A percentile compares a stretch with the other conserved stretches of the same genome.
Conservation (phyloP, 75 land plant species). For the Selaginella moellendorffii region DNA sequence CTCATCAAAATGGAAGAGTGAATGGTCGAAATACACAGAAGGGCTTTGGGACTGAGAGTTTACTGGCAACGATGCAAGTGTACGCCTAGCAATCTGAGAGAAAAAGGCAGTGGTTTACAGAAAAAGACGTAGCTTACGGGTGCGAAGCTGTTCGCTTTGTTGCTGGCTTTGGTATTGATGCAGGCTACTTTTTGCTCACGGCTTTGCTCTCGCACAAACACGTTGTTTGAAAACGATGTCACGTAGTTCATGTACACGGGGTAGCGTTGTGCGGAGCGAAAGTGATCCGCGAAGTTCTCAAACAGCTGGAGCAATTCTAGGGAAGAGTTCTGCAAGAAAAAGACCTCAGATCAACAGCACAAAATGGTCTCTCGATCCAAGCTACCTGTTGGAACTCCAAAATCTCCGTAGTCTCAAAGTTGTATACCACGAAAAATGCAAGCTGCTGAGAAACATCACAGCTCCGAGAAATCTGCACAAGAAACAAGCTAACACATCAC, state of each 20-base stretch:
- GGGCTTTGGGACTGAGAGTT: conserved; percentile 86
- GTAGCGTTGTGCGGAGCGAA: conserved; percentile 38
- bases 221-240: conserved; percentile 75
- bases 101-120: too few species aligned
- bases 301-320: conserved; percentile 61
- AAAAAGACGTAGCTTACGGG: conserved; percentile 51
- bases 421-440: conserved; percentile 83
- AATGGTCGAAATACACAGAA: conserved; percentile 87
- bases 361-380: neutral
- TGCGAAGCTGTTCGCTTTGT: conserved; percentile 41
- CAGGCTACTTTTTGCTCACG: conserved; percentile 29
- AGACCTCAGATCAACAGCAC: conserved; percentile 8
- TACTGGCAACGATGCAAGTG: conserved; percentile 50
- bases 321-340: conserved; percentile 50
- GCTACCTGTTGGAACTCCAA: conserved; percentile 73
- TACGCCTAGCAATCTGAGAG: conserved; percentile 75
- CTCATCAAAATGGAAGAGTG: conserved; percentile 89
- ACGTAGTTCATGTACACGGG: conserved; percentile 49
- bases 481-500: too few species aligned
- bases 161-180: conserved; percentile 43
- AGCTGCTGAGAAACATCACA: conserved; percentile 35
- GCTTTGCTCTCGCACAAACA: conserved; percentile 62
- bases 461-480: neutral
- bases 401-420: conserved; percentile 81
- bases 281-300: conserved; percentile 72